A percentile compares a stretch with the other conserved stretches of the same genome.
Evolutionary conservation across 345 rosid species (phyloP).

Genomic region (Euphorbia lathyris): DNA sequence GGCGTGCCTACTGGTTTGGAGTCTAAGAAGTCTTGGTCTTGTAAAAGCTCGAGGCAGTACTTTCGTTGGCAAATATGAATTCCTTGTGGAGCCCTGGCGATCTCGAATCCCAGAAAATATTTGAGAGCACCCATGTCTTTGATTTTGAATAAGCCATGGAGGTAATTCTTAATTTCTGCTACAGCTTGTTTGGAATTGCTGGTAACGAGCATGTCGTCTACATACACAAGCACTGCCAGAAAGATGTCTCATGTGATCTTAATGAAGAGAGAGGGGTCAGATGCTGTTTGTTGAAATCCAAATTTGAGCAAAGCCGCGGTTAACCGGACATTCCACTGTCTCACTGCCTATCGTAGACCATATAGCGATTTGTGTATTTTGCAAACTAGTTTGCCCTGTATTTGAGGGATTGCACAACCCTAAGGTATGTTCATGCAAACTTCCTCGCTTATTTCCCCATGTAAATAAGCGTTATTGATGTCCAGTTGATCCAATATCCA

Average conservation of each 20-base stretch:
- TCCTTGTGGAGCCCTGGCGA: not conserved
- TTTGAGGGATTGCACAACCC: too few species aligned
- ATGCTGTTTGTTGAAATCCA: not conserved
- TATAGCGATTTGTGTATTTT: not conserved
- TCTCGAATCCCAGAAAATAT: not conserved
- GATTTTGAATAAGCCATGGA: not conserved
- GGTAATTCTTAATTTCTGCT: not conserved
- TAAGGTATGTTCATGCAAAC: too few species aligned
- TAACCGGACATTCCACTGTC: not conserved
- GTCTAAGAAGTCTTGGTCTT: not conserved
- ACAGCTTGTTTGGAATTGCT: not conserved
- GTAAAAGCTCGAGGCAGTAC: not conserved
- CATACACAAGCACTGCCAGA: not conserved
- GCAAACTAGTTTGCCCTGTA: not conserved
- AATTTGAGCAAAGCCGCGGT: too few species aligned
- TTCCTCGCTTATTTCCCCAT: too few species aligned
- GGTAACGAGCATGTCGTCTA: not conserved
- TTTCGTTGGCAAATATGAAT: not conserved
- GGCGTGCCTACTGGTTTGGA: not conserved
- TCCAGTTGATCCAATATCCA: too few species aligned
- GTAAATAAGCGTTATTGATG: too few species aligned
- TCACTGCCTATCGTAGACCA: slow-evolving; percentile 3
- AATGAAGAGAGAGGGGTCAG: not conserved
- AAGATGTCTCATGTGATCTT: not conserved
- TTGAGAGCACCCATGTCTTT: not conserved